Evolutionary conservation across 2,329 filamentous ascomycete species (phyloP).

Genomic region (Aspergillus sp.): DNA sequence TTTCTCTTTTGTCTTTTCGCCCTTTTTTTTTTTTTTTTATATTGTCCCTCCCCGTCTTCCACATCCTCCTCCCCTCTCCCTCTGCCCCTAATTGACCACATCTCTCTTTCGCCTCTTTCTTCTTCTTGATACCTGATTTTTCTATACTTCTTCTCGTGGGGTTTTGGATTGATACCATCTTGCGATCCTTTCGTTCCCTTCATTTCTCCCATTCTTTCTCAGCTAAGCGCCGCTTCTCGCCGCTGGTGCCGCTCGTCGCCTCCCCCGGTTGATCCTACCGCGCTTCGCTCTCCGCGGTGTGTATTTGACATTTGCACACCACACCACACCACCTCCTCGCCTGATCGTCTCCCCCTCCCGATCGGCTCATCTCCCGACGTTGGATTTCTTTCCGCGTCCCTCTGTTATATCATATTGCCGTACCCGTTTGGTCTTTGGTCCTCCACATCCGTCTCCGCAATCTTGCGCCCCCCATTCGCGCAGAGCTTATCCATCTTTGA

Average conservation of each 20-base stretch:
- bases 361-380: not conserved
- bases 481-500: slow-evolving; percentile 1
- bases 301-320: slow-evolving; percentile 1
- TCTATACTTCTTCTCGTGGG: slow-evolving; percentile 1
- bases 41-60: slow-evolving; percentile 1
- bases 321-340: slow-evolving; percentile 3
- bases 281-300: slow-evolving; percentile 11
- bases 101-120: slow-evolving; percentile 9
- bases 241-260: slow-evolving; percentile 14
- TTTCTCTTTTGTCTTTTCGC: not conserved
- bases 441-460: not conserved
- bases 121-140: slow-evolving; percentile 6
- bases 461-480: not conserved
- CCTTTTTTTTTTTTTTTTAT: not conserved
- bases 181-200: not conserved
- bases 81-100: slow-evolving; percentile 8
- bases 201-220: not conserved
- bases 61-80: slow-evolving; percentile 2
- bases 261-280: slow-evolving; percentile 12
- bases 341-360: not conserved
- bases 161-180: not conserved
- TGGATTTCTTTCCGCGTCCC: not conserved
- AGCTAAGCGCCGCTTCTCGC: slow-evolving; percentile 14
- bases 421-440: not conserved
- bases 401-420: slow-evolving; percentile 1